Evolutionary conservation across 352 stramenopile species (phyloP).

Genomic region (Phytophthora fragariae): DNA sequence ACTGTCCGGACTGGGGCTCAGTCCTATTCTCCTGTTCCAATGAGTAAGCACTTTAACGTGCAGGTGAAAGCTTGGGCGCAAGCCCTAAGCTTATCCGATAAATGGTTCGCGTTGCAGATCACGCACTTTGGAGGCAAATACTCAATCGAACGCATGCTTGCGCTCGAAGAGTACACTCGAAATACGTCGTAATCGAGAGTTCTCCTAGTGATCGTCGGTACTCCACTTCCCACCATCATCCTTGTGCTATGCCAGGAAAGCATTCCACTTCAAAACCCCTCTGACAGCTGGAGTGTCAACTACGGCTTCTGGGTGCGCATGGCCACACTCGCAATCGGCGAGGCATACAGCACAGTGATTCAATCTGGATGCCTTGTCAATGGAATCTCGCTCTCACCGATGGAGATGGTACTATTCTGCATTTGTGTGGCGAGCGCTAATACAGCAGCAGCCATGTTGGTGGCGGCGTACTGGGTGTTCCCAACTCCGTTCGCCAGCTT

Average conservation of each 20-base stretch:
- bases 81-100: background rate
- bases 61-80: background rate
- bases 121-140: slow-evolving; percentile 19
- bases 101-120: slow-evolving; percentile 10
- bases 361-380: slow-evolving; percentile 1
- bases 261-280: slow-evolving; percentile 13
- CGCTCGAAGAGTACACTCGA: slow-evolving; percentile 12
- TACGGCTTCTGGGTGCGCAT: slow-evolving; percentile 18
- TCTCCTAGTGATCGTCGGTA: slow-evolving; percentile 7
- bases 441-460: background rate
- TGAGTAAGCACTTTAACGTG: background rate
- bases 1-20: no score
- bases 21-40: background rate
- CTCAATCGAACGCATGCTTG: slow-evolving; percentile 10
- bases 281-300: slow-evolving; percentile 7
- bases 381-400: background rate
- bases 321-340: background rate
- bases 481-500: slow-evolving; percentile 13
- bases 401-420: background rate
- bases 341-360: background rate
- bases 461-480: slow-evolving; percentile 12
- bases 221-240: slow-evolving; percentile 7
- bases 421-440: background rate
- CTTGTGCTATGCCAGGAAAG: slow-evolving; percentile 12
- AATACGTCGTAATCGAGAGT: slow-evolving; percentile 1